Percentiles rank a stretch among this genome's conserved stretches.
phyloP scores from a whole-genome alignment of 306 rosid genomes.

The Echinosophora koreensis region DNA sequence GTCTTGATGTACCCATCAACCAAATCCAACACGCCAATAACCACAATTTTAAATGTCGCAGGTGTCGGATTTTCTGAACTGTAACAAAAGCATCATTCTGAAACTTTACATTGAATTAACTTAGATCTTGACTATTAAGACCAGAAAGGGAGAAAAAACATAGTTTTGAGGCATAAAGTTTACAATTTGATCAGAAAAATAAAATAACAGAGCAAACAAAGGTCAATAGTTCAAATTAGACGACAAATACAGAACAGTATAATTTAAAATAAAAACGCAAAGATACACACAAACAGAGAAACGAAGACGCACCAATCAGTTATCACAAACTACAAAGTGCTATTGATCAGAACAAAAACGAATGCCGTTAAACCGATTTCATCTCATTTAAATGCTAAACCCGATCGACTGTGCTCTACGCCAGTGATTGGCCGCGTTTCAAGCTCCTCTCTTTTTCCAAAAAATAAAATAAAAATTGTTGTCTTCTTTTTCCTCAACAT shows the following conservation, averaged over 20 bases:
- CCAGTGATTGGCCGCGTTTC: slow-evolving; percentile 56
- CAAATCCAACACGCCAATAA: too few species aligned
- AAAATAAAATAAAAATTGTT: too few species aligned
- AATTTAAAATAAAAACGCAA: slow-evolving; percentile 34
- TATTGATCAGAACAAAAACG: slow-evolving; percentile 48
- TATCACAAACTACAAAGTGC: slow-evolving; percentile 40
- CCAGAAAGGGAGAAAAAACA: slow-evolving; percentile 12
- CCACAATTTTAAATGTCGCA: too few species aligned
- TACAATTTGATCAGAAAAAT: slow-evolving; percentile 32
- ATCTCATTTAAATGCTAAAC: slow-evolving; percentile 51
- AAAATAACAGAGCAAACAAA: slow-evolving; percentile 1
- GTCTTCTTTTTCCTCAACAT: neutral
- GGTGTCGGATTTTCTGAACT: too few species aligned
- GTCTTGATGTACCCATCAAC: too few species aligned
- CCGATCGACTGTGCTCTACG: slow-evolving; percentile 61
- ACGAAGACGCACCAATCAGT: slow-evolving; percentile 45
- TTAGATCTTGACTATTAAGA: slow-evolving; percentile 49
- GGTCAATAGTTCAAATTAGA: slow-evolving; percentile 38
- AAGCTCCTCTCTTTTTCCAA: slow-evolving; percentile 34
- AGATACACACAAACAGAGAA: neutral
- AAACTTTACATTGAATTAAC: slow-evolving; percentile 38
- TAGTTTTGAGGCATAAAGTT: slow-evolving; percentile 29
- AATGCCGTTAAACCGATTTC: slow-evolving; percentile 53
- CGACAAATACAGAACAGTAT: slow-evolving; percentile 20
- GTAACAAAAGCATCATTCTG: slow-evolving; percentile 15